Evolutionary conservation across 1,284 basidiomycete genomes (phyloP), one percentile per base, ranked within the genome.

Genomic region (Melampsora americana): DNA sequence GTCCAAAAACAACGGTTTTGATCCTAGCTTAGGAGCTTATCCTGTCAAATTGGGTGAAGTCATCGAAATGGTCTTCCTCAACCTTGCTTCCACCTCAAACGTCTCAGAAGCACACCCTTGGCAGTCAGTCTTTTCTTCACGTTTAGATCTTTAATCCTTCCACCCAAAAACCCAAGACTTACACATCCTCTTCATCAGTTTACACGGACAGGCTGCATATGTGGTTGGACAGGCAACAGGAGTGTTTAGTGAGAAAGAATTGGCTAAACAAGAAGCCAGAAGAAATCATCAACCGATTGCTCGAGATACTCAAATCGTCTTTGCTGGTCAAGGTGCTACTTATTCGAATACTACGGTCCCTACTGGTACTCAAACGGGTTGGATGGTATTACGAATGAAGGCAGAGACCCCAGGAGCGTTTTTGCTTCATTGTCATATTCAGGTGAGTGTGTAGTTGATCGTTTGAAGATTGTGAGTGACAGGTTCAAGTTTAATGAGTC

Each of bases 101-200:
- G 72, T 75, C 46, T 56, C 72, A 1, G 72, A 75, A 53, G 72
- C 65, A 46, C 72, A 75, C 60, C 72, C 72, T 20, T 75, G 72
- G 72, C 72, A 75, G 72, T 75, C n/a, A 56, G 72, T 48, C 30
- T 35, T 32, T 14, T 23, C 46, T 48, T 48, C 46, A 48, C 46
- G 11, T 48, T 48, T 11, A 48, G 46, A 11, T 48, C 20, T 48
- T 48, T 48, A 11, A 11, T 48, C 11, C 20, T 48, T 20, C 11
- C 11, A 48, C 46, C n/a, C n/a, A n/a, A n/a, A 11, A 48, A 48
- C 20, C 46, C 11, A 48, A 48, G 20, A 11, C 46, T 11, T 20
- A 48, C 20, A 11, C 20, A 11, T 48, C 20, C 23, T 26, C 56
- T n/a, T 7, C 26, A 14, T n/a, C 61, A 75, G 72, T 42, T 28